Base-by-base conservation (phyloP, 768 basidiomycete species). In the Ramaria sp. region DNA sequence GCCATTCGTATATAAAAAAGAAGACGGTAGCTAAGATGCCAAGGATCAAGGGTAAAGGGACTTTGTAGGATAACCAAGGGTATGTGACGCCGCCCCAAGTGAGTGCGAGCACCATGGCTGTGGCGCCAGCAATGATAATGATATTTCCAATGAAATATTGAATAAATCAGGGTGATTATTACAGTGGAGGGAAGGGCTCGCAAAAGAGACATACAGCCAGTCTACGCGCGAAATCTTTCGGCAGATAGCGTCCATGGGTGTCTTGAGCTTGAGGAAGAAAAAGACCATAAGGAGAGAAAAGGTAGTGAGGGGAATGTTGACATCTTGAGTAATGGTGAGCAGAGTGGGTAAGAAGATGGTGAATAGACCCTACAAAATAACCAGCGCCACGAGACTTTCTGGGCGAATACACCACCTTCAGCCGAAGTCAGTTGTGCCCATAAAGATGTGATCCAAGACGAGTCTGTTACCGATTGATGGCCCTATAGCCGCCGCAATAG, bases 121-220 rank as follows among this genome's bases (percentile, higher is more conserved):
- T 54, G 36, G 52, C 67, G 6, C 68, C 64, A 0, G 65, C 60
- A 25, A 75, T 67, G 15, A 77, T 60, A 7, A 76, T 52, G 1
- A 69, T 37, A 52, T 75, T 76, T 24, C 76, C 77, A 13, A 76
- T 72, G 5, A 3, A 8, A 9, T 3, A 34, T 2, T 2, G 13
- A 8, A 9, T 5, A 15, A n/a, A 30, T 30, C 28, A 49, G 47
- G 16, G 37, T 44, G 36, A 20, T 73, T 24, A 8, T 34, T 16
- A 51, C 9, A 28, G 28, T 37, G 8, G 58, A 42, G 18, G n/a
- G n/a, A n/a, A n/a, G n/a, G n/a, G n/a, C n/a, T n/a, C n/a, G n/a
- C n/a, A n/a, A n/a, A n/a, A n/a, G n/a, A n/a, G 42, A 60, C 73
- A 4, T 57, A 75, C 73, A 70, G 62, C 71, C 71, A 76, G 51